Evolutionary conservation across 495 filamentous ascomycete species (phyloP).

Genomic region (Xylaria cubensis): DNA sequence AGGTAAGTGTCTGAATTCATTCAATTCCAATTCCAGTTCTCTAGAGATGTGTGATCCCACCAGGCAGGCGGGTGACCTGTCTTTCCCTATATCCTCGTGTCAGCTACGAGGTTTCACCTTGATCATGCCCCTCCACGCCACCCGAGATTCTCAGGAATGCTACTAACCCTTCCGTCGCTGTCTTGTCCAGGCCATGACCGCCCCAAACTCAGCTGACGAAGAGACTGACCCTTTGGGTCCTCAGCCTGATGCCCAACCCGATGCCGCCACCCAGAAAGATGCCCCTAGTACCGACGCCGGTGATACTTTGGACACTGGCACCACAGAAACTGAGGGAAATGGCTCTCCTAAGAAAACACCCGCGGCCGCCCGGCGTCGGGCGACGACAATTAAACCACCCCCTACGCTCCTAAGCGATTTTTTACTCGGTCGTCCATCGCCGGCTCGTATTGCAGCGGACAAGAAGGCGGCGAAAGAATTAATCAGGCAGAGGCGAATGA

Average conservation of each 20-base stretch:
- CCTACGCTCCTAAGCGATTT: constrained; percentile 61
- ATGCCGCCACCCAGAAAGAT: constrained; percentile 22
- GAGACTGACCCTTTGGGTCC: constrained; percentile 41
- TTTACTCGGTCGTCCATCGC: constrained; percentile 58
- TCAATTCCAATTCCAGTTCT: background rate
- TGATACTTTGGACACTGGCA: constrained; percentile 22
- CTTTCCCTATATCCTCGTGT: background rate
- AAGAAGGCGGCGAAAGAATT: constrained; percentile 42
- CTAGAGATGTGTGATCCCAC: background rate
- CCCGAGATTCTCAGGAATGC: constrained; percentile 17
- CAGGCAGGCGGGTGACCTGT: constrained; percentile 2
- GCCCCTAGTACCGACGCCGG: constrained; percentile 27
- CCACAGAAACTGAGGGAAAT: constrained; percentile 30
- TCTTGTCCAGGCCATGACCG: constrained; percentile 41
- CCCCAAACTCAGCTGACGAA: constrained; percentile 36
- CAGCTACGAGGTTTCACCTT: constrained; percentile 2
- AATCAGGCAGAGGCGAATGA: constrained; percentile 50
- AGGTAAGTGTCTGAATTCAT: constrained; percentile 13
- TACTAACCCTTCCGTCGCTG: constrained; percentile 2
- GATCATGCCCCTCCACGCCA: background rate
- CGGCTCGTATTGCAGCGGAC: constrained; percentile 50
- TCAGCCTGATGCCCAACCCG: constrained; percentile 18
- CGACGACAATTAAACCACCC: constrained; percentile 33
- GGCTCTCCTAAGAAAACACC: constrained; percentile 52
- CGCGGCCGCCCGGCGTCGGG: constrained; percentile 38